Conservation (phyloP, 192 early-diverging fungal genomes). For the Umbelopsis sp. region DNA sequence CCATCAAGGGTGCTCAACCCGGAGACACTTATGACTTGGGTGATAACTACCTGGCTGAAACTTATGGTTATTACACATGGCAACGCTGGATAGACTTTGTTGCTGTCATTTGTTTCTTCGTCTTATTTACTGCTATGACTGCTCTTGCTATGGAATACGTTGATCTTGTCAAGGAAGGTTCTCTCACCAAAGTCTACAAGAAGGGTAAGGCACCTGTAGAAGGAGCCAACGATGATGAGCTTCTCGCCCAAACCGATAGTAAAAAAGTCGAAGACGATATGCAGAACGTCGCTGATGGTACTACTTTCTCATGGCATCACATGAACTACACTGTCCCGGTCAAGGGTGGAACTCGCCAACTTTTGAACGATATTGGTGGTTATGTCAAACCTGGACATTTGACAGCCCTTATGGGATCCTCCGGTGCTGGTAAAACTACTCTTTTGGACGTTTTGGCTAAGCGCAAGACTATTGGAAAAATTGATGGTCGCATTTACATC, state of each 20-base stretch:
- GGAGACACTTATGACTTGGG: constrained; percentile 49
- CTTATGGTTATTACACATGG: constrained; percentile 52
- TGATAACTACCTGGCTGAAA: constrained; percentile 49
- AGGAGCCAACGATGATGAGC: constrained; percentile 24
- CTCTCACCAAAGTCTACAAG: constrained; percentile 54
- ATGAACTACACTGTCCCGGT: constrained; percentile 57
- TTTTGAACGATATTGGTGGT: constrained; percentile 69
- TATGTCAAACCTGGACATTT: constrained; percentile 76
- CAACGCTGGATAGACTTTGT: constrained; percentile 60
- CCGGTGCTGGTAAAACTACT: constrained; percentile 78
- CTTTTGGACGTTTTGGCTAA: constrained; percentile 73
- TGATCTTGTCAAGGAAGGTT: constrained; percentile 62
- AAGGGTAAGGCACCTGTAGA: constrained; percentile 30
- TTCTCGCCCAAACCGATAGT: constrained; percentile 35
- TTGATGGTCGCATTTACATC: constrained; percentile 73
- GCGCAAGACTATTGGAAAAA: constrained; percentile 73
- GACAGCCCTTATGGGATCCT: constrained; percentile 82
- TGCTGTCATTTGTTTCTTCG: constrained; percentile 40
- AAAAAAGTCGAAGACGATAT: constrained; percentile 35
- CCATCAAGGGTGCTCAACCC: constrained; percentile 53
- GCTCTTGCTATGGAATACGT: constrained; percentile 60
- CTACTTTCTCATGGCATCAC: constrained; percentile 67
- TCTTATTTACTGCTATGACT: constrained; percentile 43
- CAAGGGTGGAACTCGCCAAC: constrained; percentile 49
- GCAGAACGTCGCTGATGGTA: constrained; percentile 51